Evolutionary conservation across 805 yeast genomes (phyloP), one percentile per base, ranked within the genome.

Genomic region (Metschnikowia matae): DNA sequence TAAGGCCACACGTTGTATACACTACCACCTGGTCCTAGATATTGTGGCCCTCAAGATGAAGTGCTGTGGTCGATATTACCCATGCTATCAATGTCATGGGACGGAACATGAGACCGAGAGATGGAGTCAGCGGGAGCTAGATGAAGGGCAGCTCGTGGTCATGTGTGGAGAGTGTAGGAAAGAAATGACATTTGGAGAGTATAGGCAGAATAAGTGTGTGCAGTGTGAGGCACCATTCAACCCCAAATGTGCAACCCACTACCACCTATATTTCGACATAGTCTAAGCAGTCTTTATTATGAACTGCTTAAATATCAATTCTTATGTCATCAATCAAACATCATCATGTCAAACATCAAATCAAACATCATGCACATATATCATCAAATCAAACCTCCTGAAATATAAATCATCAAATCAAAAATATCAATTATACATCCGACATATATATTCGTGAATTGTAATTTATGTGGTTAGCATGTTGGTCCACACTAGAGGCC

Each of bases 61-160:
- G 51, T 73, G 78, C 58, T 73, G 78, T 52, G 54, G 50, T 4
- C 44, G 47, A 14, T 73, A 65, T 50, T 73, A 61, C 52, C 75
- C 77, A 2, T 73, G 78, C 57, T 69, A 58, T 56, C 51, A 69
- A 54, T 73, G 78, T 57, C 78, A 73, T 52, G 53, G 54, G 18
- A 60, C 57, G 32, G 46, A 39, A 31, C 66, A 60, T 39, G 46
- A 42, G 10, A 35, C 50, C 2, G 42, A 29, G 17, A 56, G 58
- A 37, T 65, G 62, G 60, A 13, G 40, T 31, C 37, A 15, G 14
- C 7, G 7, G 6, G 56, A 55, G 7, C 43, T 61, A 7, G 49
- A 36, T 1, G 35, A 49, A 49, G 49, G 44, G 3, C 54, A 48
- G 29, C 42, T 18, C 36, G 71, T 69, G 33, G 54, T 73, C 3